Evolutionary conservation across 2,329 filamentous ascomycete genomes (phyloP), one percentile per base, ranked within the genome.

Genomic region (Teratosphaeria gauchensis): DNA sequence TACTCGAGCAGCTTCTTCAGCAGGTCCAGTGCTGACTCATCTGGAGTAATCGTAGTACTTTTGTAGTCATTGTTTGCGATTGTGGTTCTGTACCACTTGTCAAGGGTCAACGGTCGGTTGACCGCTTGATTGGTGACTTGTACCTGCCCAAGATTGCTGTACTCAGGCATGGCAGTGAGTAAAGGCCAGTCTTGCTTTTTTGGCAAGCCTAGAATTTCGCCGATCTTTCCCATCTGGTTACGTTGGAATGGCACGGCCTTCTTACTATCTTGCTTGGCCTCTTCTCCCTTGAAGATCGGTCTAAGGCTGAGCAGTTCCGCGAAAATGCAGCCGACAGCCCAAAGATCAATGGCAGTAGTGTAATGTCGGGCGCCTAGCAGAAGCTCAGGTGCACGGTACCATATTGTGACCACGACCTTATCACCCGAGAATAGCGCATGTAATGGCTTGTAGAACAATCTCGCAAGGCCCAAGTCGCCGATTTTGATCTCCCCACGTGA

Each of bases 201-300:
- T 0, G 94, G 94, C 64, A 96, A 77, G 32, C 94, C 94, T 78
- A 99, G 87, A 62, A 99, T 91, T 70, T 99, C 94, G 42, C 96
- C 90, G 66, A 99, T 99, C 75, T 96, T 96, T 70, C 94, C 90
- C 92, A 99, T 97, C 76, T 99, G 94, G 68, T 96, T 96, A 14
- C 92, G 84, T 74, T 99, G 94, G 67, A 99, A 99, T 0, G 94
- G 94, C 0, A 97, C 92, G 0, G 89, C 94, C 76, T 97, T 97
- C 75, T 99, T 99, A 67, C 84, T 89, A 74, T 99, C 94, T 88
- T 97, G 96, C 76, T 99, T 99, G 16, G 94, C 94, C 74, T 99
- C 94, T 70, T 99, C 94, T 0, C 94, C 94, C 71, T 99, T 99
- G 74, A 99, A 99, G 57, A 99, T 97, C 0, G 94, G 94, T 0